Evolutionary conservation across 2,329 filamentous ascomycete species (phyloP).

Genomic region (Cercospora beticola): DNA sequence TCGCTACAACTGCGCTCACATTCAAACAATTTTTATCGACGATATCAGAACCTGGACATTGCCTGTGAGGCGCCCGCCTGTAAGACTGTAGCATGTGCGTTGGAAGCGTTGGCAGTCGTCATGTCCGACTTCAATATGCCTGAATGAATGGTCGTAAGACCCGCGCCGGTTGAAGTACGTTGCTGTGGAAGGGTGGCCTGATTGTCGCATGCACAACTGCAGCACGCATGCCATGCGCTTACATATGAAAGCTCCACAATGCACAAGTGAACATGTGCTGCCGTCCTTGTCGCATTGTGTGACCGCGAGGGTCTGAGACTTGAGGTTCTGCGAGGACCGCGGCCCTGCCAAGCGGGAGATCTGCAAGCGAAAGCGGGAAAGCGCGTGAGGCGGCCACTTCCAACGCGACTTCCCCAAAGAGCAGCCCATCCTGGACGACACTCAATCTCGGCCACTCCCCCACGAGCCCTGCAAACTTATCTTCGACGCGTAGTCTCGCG

Average conservation of each 20-base stretch:
- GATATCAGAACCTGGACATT: not conserved
- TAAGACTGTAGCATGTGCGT: not conserved
- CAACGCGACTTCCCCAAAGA: constrained; percentile 1
- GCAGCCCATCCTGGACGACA: not conserved
- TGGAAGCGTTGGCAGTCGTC: not conserved
- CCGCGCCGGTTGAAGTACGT: not conserved
- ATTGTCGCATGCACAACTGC: not conserved
- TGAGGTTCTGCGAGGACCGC: not conserved
- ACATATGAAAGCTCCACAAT: not conserved
- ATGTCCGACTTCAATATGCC: not conserved
- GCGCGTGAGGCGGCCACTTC: not conserved
- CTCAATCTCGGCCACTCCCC: constrained; percentile 1
- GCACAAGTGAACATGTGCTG: not conserved
- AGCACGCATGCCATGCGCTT: not conserved
- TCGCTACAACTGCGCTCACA: not conserved
- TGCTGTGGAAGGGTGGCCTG: not conserved
- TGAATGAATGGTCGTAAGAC: not conserved
- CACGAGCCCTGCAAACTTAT: not conserved
- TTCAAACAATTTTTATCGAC: not conserved
- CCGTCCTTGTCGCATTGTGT: not conserved
- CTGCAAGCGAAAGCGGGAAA: not conserved
- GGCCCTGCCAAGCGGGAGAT: constrained; percentile 6
- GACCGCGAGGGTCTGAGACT: not conserved
- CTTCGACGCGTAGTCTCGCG: constrained; percentile 7
- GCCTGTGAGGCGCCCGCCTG: not conserved